Conservation (phyloP, 306 rosid species). For the Adenanthera pavonina region DNA sequence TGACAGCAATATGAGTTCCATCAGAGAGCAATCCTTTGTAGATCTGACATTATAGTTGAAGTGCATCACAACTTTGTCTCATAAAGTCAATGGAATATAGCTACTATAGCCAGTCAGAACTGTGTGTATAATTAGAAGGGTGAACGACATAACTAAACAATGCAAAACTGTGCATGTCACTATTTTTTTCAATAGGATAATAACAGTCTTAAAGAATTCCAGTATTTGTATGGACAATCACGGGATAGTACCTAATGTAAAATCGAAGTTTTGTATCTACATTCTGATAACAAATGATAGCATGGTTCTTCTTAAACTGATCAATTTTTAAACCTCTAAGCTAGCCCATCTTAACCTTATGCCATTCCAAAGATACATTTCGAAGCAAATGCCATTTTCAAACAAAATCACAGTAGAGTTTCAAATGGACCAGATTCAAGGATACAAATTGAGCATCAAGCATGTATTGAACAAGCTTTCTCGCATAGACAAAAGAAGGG, state of each 20-base stretch:
- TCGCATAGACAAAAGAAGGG: too few species aligned
- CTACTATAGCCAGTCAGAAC: neutral
- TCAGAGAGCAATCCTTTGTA: constrained; percentile 81
- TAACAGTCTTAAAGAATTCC: constrained; percentile 2
- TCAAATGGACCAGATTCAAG: constrained; percentile 22
- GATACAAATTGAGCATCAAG: constrained; percentile 11
- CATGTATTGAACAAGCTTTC: constrained; percentile 12
- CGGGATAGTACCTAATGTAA: neutral
- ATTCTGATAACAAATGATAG: neutral
- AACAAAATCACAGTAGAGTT: neutral
- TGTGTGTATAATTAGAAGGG: neutral
- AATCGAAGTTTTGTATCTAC: constrained; percentile 10
- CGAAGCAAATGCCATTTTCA: neutral
- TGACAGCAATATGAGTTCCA: constrained; percentile 71
- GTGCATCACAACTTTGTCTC: constrained; percentile 10
- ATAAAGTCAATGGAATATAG: constrained; percentile 6
- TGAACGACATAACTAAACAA: constrained; percentile 14
- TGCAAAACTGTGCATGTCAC: neutral
- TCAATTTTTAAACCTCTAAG: neutral
- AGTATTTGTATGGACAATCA: neutral
- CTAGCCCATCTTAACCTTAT: neutral
- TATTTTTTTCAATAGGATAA: neutral
- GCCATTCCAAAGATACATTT: neutral
- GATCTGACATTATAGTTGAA: constrained; percentile 52
- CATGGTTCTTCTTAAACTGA: neutral